A percentile compares a stretch with the other conserved stretches of the same genome.
These are phyloP conservation scores for Lactifluus subvellereus DNA, from an alignment of 768 basidiomycete species.

Conservation along the genomic window DNA sequence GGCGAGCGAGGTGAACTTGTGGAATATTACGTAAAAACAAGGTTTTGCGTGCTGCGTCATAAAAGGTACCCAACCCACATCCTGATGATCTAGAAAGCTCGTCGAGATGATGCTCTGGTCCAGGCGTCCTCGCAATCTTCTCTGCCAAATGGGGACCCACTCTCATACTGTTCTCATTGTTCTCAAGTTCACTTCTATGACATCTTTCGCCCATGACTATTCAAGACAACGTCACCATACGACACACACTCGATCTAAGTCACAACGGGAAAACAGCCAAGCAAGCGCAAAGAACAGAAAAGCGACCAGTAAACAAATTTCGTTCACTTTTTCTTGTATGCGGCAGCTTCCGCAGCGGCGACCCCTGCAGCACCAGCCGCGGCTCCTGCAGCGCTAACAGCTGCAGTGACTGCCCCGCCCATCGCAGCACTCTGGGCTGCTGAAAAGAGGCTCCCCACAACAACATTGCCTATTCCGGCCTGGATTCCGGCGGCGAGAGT, in stretches of 20 bases:
- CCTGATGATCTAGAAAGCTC: not conserved
- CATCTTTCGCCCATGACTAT: not conserved
- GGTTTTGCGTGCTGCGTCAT: not conserved
- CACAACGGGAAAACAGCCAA: not conserved
- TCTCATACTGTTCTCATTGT: too few species aligned
- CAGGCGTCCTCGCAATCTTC: too few species aligned
- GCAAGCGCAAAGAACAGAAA: not conserved
- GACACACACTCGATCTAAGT: not conserved
- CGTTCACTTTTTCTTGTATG: not conserved
- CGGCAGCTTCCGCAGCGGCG: too few species aligned
- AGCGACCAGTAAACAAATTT: not conserved
- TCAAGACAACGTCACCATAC: not conserved
- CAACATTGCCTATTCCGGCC: not conserved
- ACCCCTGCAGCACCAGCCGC: not conserved
- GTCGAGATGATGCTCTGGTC: not conserved
- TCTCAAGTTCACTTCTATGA: not conserved
- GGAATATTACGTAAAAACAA: not conserved
- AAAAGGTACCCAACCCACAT: not conserved
- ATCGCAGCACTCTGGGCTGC: constrained; percentile 5
- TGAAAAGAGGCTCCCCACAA: not conserved
- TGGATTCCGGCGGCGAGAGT: constrained; percentile 1
- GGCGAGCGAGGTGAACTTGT: too few species aligned
- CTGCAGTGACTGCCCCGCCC: not conserved
- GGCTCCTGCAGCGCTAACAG: not conserved
- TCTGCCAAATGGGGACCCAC: too few species aligned